These are phyloP conservation scores for Didymosphaeria variabile DNA, from an alignment of 2,329 filamentous ascomycete genomes.

Conservation along the genomic window DNA sequence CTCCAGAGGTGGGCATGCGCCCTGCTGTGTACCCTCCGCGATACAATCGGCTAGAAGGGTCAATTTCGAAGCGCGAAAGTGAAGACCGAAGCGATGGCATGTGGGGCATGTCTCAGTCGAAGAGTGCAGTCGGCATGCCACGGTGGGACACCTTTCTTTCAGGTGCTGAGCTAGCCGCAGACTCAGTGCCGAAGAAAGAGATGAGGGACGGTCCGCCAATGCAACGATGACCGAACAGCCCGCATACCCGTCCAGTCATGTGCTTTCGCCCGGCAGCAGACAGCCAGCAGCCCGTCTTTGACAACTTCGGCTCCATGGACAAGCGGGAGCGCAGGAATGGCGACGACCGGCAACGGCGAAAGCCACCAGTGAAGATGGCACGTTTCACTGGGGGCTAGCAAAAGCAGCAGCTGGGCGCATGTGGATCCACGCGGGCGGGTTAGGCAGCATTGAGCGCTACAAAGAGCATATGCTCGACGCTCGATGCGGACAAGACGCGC, in stretches of 20 bases:
- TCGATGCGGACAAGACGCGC: not conserved
- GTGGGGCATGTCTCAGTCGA: conserved; percentile 26
- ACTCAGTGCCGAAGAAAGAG: conserved; percentile 12
- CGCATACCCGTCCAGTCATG: conserved; percentile 28
- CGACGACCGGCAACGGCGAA: not conserved
- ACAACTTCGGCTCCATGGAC: conserved; percentile 2
- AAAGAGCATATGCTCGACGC: not conserved
- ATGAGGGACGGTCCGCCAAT: conserved; percentile 29
- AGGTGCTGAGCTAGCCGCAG: conserved; percentile 1
- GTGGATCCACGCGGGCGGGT: conserved; percentile 22
- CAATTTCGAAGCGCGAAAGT: conserved; percentile 5
- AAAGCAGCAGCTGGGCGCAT: conserved; percentile 19
- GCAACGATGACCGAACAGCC: conserved; percentile 16
- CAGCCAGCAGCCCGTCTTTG: conserved; percentile 4
- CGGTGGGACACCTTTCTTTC: not conserved
- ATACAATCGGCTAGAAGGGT: conserved; percentile 15
- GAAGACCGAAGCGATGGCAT: conserved; percentile 11
- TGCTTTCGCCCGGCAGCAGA: conserved; percentile 16
- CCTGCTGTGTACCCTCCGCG: conserved; percentile 13
- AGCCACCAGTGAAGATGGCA: conserved; percentile 15
- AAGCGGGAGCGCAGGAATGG: conserved; percentile 1
- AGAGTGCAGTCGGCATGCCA: conserved; percentile 14
- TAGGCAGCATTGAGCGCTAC: conserved; percentile 25
- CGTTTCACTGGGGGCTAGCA: conserved; percentile 13
- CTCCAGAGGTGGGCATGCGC: conserved; percentile 16